Evolutionary conservation across 1,139 yeast genomes (phyloP).

Genomic region (Blastobotrys illinoisensis): DNA sequence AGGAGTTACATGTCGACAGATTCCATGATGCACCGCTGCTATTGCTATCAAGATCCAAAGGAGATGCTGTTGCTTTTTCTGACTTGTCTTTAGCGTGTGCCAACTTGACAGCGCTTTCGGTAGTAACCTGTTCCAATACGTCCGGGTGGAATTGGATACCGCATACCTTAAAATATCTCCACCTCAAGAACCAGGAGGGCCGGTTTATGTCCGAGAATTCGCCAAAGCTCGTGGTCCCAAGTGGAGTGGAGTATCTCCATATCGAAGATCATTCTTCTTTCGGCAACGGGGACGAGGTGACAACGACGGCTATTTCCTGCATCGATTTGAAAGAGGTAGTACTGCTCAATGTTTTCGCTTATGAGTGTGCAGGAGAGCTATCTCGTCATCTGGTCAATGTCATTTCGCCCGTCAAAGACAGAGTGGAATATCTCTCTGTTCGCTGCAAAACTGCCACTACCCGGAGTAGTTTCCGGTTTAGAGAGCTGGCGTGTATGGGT

Average conservation of each 20-base stretch:
- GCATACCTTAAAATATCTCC: background rate
- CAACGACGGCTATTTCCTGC: background rate
- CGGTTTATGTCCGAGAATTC: background rate
- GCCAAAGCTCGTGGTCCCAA: background rate
- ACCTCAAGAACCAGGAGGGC: background rate
- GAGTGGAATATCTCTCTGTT: background rate
- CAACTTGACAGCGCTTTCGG: background rate
- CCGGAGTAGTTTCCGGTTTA: background rate
- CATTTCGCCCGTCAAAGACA: background rate
- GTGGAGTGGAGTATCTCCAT: background rate
- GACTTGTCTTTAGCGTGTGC: background rate
- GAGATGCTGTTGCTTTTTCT: background rate
- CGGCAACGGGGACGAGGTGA: background rate
- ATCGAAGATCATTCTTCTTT: background rate
- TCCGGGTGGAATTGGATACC: background rate
- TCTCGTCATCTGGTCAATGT: background rate
- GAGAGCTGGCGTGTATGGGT: background rate
- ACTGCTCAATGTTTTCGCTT: background rate
- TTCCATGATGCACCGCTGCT: background rate
- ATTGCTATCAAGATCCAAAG: background rate
- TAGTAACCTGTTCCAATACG: background rate
- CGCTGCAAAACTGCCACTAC: background rate
- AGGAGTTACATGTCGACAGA: background rate
- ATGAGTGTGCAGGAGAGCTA: background rate
- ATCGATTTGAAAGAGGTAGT: background rate